phyloP scores from a whole-genome alignment of 805 yeast species.

The Metschnikowia lunata region DNA sequence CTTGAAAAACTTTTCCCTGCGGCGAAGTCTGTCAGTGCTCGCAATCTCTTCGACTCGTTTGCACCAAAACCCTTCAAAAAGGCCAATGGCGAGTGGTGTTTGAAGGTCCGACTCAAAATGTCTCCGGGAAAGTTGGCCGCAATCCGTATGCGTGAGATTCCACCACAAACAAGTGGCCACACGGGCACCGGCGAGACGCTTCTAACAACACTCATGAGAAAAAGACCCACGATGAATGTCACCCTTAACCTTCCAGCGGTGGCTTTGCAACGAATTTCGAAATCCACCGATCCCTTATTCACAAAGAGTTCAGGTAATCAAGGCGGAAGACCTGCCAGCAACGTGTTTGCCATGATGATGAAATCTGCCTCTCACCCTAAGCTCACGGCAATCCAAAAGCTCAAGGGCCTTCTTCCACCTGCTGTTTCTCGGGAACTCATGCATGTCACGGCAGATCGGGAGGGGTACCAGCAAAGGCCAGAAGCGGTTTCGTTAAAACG shows the following conservation, averaged over 20 bases:
- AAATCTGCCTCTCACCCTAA: slow-evolving; percentile 25
- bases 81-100: slow-evolving; percentile 13
- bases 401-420: slow-evolving; percentile 32
- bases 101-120: slow-evolving; percentile 17
- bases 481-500: background rate
- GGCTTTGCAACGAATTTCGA: slow-evolving; percentile 7
- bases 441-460: slow-evolving; percentile 23
- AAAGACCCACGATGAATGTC: slow-evolving; percentile 9
- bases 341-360: slow-evolving; percentile 40
- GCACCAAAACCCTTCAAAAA: slow-evolving; percentile 9
- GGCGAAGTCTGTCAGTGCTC: slow-evolving; percentile 10
- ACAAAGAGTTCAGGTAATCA: slow-evolving; percentile 12
- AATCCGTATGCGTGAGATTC: slow-evolving; percentile 22
- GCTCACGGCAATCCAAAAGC: slow-evolving; percentile 28
- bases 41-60: slow-evolving; percentile 11
- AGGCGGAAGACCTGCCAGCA: slow-evolving; percentile 12
- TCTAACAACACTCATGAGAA: slow-evolving; percentile 9
- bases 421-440: slow-evolving; percentile 24
- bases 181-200: slow-evolving; percentile 1
- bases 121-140: slow-evolving; percentile 22
- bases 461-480: background rate
- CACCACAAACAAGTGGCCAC: background rate
- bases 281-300: slow-evolving; percentile 13
- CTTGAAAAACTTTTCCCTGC: slow-evolving; percentile 4
- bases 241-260: slow-evolving; percentile 11